These are phyloP conservation scores for Colletotrichum coccodes DNA, from an alignment of 2,329 filamentous ascomycete genomes.

Conservation along the genomic window DNA sequence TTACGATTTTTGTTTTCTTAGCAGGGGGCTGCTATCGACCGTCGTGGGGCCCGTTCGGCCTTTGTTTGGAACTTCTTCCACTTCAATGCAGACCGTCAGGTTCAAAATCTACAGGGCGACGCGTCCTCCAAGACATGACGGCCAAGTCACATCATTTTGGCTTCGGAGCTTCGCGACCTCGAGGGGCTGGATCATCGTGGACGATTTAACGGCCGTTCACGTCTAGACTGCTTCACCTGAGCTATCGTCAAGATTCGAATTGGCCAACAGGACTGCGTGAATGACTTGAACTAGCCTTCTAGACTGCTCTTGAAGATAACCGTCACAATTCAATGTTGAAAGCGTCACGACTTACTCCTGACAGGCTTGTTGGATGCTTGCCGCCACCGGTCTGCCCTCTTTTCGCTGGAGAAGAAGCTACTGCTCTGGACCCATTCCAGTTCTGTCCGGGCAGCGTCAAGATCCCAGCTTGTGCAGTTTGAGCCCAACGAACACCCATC, in stretches of 20 bases:
- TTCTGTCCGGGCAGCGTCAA: constrained; percentile 4
- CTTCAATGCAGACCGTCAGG: constrained; percentile 10
- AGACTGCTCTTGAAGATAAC: background rate
- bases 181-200: background rate
- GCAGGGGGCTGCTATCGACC: constrained; percentile 9
- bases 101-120: constrained; percentile 8
- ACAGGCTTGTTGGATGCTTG: background rate
- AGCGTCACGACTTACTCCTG: background rate
- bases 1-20: constrained; percentile 20
- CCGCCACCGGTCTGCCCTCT: background rate
- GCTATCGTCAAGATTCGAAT: background rate
- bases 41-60: background rate
- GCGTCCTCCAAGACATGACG: background rate
- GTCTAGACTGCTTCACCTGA: background rate
- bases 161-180: background rate
- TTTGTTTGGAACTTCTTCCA: constrained; percentile 9
- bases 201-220: background rate
- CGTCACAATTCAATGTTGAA: background rate
- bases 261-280: background rate
- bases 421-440: background rate
- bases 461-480: constrained; percentile 15
- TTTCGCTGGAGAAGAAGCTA: constrained; percentile 1
- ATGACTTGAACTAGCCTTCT: background rate
- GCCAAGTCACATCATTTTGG: background rate
- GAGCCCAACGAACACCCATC: background rate